Percentiles rank a stretch among this genome's conserved stretches.
Conservation (phyloP, 2,329 filamentous ascomycete species). For the Lasiodiplodia sp. region DNA sequence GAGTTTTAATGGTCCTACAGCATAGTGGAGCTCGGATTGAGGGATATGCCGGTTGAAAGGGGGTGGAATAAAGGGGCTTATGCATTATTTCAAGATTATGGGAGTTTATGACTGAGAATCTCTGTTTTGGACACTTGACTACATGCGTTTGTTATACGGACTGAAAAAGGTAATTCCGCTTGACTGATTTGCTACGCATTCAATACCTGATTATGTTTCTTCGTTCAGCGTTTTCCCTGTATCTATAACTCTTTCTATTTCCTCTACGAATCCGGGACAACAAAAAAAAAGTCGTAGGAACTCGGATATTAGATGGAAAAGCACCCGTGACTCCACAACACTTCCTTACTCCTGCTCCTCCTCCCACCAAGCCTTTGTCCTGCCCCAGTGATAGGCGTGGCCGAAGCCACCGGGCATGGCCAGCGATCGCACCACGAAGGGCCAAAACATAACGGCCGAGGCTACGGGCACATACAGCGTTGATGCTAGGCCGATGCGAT, state of each 20-base stretch:
- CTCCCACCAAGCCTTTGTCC: conserved; percentile 9
- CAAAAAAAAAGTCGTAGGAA: not conserved
- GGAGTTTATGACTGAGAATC: too few relatives aligned
- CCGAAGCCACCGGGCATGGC: conserved; percentile 11
- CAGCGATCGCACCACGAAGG: not conserved
- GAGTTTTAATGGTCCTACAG: not conserved
- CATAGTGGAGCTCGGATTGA: not conserved
- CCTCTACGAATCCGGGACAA: not conserved
- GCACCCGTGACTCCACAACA: not conserved
- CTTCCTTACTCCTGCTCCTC: not conserved
- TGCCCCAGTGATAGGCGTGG: not conserved
- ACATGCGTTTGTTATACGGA: not conserved
- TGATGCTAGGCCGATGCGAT: not conserved
- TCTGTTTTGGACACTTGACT: too few relatives aligned
- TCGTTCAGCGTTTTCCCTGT: not conserved
- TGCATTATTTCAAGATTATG: too few relatives aligned
- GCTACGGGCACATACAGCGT: conserved; percentile 7
- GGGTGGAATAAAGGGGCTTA: not conserved
- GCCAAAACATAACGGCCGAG: conserved; percentile 8
- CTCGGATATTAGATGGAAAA: not conserved
- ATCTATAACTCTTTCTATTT: not conserved
- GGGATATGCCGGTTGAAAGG: not conserved
- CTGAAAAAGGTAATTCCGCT: not conserved
- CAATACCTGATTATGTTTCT: not conserved
- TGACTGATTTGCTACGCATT: not conserved